phyloP scores from a whole-genome alignment of 2,329 filamentous ascomycete species.

The Cladophialophora yegresii region DNA sequence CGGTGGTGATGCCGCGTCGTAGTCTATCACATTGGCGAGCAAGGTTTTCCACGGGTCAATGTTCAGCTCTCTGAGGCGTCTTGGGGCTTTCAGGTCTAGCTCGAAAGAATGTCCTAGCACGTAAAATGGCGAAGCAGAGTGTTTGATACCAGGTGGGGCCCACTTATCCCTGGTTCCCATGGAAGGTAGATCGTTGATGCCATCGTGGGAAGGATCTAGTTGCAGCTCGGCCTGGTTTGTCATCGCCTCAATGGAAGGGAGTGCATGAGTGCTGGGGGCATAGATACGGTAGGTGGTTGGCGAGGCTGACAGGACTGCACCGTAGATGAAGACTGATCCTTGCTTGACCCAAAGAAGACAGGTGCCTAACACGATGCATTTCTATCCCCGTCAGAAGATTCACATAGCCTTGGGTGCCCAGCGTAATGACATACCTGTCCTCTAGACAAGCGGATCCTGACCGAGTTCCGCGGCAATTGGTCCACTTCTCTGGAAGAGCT shows the following conservation, averaged over 20 bases:
- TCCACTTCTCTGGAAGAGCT: conserved; percentile 31
- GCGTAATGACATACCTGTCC: conserved; percentile 25
- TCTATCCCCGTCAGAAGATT: conserved; percentile 38
- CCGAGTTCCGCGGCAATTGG: conserved; percentile 19
- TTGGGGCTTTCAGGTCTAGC: conserved; percentile 16
- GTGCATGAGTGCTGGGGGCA: conserved; percentile 59
- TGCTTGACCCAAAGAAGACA: conserved; percentile 60
- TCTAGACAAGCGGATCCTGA: conserved; percentile 33
- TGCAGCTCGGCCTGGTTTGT: conserved; percentile 29
- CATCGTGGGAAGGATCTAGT: conserved; percentile 23
- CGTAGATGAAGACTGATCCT: conserved; percentile 60
- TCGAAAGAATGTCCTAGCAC: conserved; percentile 32
- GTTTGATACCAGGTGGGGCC: conserved; percentile 13
- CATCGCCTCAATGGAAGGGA: conserved; percentile 53
- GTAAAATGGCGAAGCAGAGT: conserved; percentile 20
- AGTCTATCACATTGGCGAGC: conserved; percentile 1
- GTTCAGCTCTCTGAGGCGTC: conserved; percentile 24
- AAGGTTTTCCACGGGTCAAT: conserved; percentile 20
- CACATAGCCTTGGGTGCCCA: background rate
- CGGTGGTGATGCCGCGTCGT: background rate
- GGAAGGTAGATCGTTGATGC: conserved; percentile 21
- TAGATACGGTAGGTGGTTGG: conserved; percentile 51
- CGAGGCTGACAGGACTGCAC: conserved; percentile 57
- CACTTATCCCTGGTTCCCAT: conserved; percentile 22
- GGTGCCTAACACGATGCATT: conserved; percentile 52